A percentile compares a stretch with the other conserved stretches of the same genome.
Conservation (phyloP, 768 basidiomycete genomes). For the Boletus patriciae region DNA sequence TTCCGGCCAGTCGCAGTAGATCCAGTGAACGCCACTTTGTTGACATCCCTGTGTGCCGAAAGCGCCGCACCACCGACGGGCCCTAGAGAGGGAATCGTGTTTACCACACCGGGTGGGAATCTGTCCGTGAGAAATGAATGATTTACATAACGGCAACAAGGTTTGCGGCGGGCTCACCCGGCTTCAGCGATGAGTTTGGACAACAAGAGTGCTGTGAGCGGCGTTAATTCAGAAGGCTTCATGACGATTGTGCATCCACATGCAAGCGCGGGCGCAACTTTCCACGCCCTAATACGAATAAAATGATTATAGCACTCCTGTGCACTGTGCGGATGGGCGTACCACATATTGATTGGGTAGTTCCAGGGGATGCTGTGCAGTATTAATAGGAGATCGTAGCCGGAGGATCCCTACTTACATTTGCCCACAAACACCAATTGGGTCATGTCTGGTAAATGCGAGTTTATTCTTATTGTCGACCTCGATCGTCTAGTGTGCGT, state of each 20-base stretch:
- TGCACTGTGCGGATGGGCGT: constrained; percentile 7
- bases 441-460: constrained; percentile 85
- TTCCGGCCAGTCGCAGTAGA: constrained; percentile 87
- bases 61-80: constrained; percentile 82
- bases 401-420: constrained; percentile 51
- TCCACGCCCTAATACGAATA: constrained; percentile 65
- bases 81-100: constrained; percentile 84
- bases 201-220: constrained; percentile 79
- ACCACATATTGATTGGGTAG: constrained; percentile 89
- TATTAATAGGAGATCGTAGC: constrained; percentile 9
- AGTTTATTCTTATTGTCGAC: constrained; percentile 77
- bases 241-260: constrained; percentile 92
- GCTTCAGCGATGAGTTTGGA: constrained; percentile 81
- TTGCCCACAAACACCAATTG: constrained; percentile 93
- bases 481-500: constrained; percentile 60
- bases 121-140: constrained; percentile 38
- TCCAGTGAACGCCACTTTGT: constrained; percentile 96
- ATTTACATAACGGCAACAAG: constrained; percentile 12
- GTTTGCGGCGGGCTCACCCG: constrained; percentile 50
- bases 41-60: constrained; percentile 77
- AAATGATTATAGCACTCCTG: neutral
- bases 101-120: constrained; percentile 89
- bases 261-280: constrained; percentile 89
- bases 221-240: constrained; percentile 90
- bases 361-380: constrained; percentile 82